Base-by-base conservation (phyloP, 768 basidiomycete genomes). In the Hydnomerulius pinastri region DNA sequence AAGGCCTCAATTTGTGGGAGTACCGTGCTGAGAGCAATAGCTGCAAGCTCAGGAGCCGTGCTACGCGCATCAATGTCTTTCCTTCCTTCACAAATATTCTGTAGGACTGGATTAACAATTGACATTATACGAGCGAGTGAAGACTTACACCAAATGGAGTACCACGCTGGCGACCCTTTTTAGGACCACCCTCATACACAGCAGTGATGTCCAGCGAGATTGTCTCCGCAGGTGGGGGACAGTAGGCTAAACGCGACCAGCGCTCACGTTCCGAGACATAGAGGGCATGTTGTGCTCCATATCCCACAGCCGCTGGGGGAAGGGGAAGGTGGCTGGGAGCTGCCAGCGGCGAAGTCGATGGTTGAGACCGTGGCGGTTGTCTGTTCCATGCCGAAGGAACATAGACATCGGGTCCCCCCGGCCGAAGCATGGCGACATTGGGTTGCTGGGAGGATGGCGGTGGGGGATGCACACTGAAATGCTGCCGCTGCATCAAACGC, bases 71-170 rank as follows among this genome's bases (percentile, higher is more conserved):
- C 43, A 30, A 54, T 40, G 11, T 33, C 53, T 13, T 46, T 54
- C 13, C 35, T 46, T 6, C 53, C 53, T 23, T 54, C 48, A 11
- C 36, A 32, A 4, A 54, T 54, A 46, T 44, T 46, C 53, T 54
- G 30, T 24, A 11, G 20, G 17, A 49, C 18, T 32, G 32, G 11
- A 39, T 43, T 13, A 50, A 37, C 23, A 43, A 8, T 35, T 4
- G 10, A 6, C 23, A 37, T 13, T 5, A 25, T 35, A 29, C 18
- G n/a, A 41, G 21, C n/a, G 15, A 18, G 13, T 1, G 20, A 18
- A 20, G 15, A 48, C 20, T 32, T 46, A 50, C 53, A 4, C 53
- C 48, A 42, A 54, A 39, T n/a, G 40, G 35, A 24, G 28, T 40
- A 6, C 52, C 36, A 30, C 38, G 35, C 6, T 23, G 33, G 3